A percentile compares a stretch with the other conserved stretches of the same genome.
These are phyloP conservation scores for Boletus edulis DNA, from an alignment of 768 basidiomycete species.

Conservation along the genomic window DNA sequence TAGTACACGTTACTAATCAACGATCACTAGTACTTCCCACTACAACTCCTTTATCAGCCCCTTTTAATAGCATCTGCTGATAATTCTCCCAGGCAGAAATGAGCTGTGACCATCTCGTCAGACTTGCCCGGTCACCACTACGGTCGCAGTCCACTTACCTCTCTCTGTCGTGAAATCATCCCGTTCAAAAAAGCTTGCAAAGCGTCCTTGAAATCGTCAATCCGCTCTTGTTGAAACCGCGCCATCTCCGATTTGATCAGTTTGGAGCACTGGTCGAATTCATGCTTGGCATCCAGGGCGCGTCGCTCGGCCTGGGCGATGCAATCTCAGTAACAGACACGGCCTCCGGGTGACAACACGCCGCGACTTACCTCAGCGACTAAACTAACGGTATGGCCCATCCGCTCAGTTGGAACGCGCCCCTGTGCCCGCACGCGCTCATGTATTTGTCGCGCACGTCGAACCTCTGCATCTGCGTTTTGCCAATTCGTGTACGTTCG, in stretches of 20 bases:
- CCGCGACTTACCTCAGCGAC: constrained; percentile 67
- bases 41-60: constrained; percentile 18
- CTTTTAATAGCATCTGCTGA: constrained; percentile 67
- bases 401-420: constrained; percentile 62
- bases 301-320: constrained; percentile 73
- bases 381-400: constrained; percentile 71
- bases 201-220: constrained; percentile 88
- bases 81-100: constrained; percentile 81
- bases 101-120: constrained; percentile 43
- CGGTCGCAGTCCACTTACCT: constrained; percentile 41
- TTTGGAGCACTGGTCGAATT: constrained; percentile 86
- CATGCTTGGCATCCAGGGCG: constrained; percentile 77
- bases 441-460: constrained; percentile 69
- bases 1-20: no score
- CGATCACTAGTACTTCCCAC: background rate
- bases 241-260: constrained; percentile 87
- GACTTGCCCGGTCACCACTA: background rate
- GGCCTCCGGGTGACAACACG: background rate
- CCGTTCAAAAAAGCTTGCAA: constrained; percentile 83
- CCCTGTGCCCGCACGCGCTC: constrained; percentile 84
- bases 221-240: constrained; percentile 89
- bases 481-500: constrained; percentile 84
- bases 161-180: constrained; percentile 82
- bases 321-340: background rate
- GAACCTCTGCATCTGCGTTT: constrained; percentile 68